phyloP scores from a whole-genome alignment of 2,329 filamentous ascomycete species.

The Exophiala lecanii-corni region DNA sequence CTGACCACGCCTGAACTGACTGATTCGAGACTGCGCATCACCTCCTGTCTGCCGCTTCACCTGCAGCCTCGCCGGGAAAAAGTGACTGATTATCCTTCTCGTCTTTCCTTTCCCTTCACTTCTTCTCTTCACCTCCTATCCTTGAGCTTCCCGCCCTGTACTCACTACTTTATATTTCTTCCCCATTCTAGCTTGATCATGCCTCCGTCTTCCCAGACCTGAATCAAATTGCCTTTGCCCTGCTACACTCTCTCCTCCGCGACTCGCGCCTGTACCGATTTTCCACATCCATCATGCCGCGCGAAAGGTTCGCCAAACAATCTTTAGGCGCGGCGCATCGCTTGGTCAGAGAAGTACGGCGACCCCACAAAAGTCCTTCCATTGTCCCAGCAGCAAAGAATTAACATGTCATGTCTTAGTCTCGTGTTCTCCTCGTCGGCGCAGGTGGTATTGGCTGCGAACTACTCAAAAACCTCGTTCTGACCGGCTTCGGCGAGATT shows the following conservation, averaged over 20 bases:
- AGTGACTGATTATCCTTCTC: background rate
- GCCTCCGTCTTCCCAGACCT: background rate
- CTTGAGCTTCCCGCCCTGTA: conserved; percentile 4
- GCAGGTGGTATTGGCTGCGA: conserved; percentile 97
- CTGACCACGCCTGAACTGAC: too few species aligned
- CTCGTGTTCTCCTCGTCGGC: conserved; percentile 86
- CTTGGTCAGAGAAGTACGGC: conserved; percentile 65
- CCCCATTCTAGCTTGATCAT: conserved; percentile 2
- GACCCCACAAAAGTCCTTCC: too few species aligned
- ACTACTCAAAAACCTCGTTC: conserved; percentile 90
- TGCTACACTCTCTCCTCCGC: background rate
- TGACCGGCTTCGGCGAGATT: conserved; percentile 86
- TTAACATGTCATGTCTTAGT: conserved; percentile 45
- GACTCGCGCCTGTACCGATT: conserved; percentile 5
- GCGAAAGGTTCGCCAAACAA: conserved; percentile 50
- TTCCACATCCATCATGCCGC: conserved; percentile 32
- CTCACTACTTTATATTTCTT: background rate
- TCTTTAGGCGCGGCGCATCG: conserved; percentile 65
- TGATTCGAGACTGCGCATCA: too few species aligned
- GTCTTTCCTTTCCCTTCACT: conserved; percentile 3
- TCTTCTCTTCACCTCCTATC: conserved; percentile 1
- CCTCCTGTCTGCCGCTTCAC: too few species aligned
- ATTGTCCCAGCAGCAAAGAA: too few species aligned
- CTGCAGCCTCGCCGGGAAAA: background rate
- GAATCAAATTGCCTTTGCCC: background rate